Evolutionary conservation across 768 basidiomycete species (phyloP).

Genomic region (Pisolithus sp.): DNA sequence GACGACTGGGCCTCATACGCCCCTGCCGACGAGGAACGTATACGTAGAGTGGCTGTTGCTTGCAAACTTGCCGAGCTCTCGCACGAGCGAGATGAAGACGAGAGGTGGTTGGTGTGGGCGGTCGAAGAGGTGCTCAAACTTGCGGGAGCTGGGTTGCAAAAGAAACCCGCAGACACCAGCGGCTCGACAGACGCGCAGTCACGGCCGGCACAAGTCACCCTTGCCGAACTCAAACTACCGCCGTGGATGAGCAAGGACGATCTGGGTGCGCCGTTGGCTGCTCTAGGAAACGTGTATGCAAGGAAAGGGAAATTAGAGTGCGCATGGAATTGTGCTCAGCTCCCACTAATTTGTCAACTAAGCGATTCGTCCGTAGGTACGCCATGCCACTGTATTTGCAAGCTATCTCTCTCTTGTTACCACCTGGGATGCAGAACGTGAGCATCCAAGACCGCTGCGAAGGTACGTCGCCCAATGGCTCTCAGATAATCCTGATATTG

Average conservation of each 20-base stretch:
- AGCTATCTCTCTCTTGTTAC: constrained; percentile 55
- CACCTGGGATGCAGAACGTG: constrained; percentile 26
- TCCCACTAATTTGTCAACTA: not conserved
- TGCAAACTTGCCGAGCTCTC: constrained; percentile 41
- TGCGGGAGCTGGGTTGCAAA: constrained; percentile 8
- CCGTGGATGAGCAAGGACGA: constrained; percentile 54
- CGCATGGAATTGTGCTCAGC: constrained; percentile 2
- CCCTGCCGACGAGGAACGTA: constrained; percentile 31
- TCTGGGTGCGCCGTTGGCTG: constrained; percentile 62
- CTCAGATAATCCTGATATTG: not conserved
- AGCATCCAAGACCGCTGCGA: constrained; percentile 49
- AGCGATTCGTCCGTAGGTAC: constrained; percentile 34
- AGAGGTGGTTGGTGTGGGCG: constrained; percentile 37
- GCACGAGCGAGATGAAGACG: constrained; percentile 32
- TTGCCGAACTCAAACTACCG: constrained; percentile 52
- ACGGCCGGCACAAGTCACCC: constrained; percentile 17
- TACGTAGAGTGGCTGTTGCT: constrained; percentile 40
- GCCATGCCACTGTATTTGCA: constrained; percentile 63
- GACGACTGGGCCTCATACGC: constrained; percentile 18
- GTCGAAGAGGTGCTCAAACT: constrained; percentile 38
- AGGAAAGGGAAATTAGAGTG: constrained; percentile 44
- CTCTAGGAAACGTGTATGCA: constrained; percentile 57
- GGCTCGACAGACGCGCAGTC: not conserved
- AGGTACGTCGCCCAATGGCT: constrained; percentile 33
- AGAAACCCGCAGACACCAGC: not conserved